These are phyloP conservation scores for Pyrenochaeta sp. DNA, from an alignment of 2,329 filamentous ascomycete genomes.

Conservation along the genomic window DNA sequence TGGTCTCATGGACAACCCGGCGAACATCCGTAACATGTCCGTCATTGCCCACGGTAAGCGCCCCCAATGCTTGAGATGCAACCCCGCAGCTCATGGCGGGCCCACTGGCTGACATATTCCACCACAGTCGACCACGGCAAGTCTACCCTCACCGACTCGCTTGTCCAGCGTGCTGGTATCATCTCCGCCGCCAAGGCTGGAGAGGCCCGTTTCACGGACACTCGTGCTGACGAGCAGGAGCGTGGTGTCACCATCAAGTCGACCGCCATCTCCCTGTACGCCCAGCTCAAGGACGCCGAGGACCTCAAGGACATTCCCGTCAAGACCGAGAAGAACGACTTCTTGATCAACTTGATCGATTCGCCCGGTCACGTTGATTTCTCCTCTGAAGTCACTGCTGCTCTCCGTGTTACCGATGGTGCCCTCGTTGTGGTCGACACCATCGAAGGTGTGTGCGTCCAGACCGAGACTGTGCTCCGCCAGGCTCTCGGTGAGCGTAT, in stretches of 20 bases:
- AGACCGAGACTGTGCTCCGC: conserved; percentile 99
- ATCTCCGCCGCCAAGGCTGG: conserved; percentile 98
- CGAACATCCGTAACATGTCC: conserved; percentile 92
- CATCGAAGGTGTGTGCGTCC: conserved; percentile 99
- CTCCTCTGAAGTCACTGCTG: conserved; percentile 98
- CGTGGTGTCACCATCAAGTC: conserved; percentile 99
- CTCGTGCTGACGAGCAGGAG: conserved; percentile 96
- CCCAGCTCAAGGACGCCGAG: conserved; percentile 78
- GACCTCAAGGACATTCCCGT: conserved; percentile 95
- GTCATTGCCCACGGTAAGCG: conserved; percentile 93
- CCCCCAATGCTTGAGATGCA: conserved; percentile 8
- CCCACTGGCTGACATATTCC: conserved; percentile 33
- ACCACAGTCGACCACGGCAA: conserved; percentile 93
- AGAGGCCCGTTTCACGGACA: conserved; percentile 95
- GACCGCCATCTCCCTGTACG: conserved; percentile 98
- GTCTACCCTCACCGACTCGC: conserved; percentile 98
- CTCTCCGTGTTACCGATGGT: conserved; percentile 99
- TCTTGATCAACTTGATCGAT: conserved; percentile 99
- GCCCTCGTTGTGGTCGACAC: conserved; percentile 99
- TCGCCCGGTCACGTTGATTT: conserved; percentile 99
- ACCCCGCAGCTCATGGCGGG: conserved; percentile 19
- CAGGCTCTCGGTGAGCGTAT: conserved; percentile 99
- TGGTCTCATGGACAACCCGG: conserved; percentile 78
- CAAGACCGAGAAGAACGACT: conserved; percentile 90
- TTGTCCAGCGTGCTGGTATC: conserved; percentile 99